Conservation (phyloP, 2,329 filamentous ascomycete species). For the Paecilomyces sp. region DNA sequence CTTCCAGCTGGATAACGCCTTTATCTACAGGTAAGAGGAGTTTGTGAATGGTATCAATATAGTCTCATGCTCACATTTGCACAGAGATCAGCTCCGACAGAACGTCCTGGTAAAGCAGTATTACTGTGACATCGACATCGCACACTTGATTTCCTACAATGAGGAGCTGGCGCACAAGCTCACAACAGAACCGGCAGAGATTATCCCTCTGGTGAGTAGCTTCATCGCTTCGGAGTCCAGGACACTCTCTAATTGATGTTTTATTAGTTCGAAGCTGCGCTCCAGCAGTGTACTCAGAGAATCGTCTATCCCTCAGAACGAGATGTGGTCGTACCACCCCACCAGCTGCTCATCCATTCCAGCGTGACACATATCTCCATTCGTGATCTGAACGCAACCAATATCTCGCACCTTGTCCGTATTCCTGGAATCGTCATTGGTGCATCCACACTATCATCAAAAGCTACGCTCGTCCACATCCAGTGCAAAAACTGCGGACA, state of each 20-base stretch:
- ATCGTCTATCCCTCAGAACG: constrained; percentile 78
- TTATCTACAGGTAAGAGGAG: constrained; percentile 72
- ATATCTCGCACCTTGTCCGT: constrained; percentile 88
- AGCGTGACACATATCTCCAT: constrained; percentile 87
- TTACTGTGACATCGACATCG: constrained; percentile 93
- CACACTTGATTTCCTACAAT: constrained; percentile 91
- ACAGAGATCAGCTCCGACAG: constrained; percentile 86
- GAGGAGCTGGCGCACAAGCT: constrained; percentile 89
- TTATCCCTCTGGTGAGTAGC: constrained; percentile 72
- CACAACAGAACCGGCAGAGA: constrained; percentile 81
- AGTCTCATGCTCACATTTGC: constrained; percentile 1
- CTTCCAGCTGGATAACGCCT: constrained; percentile 88
- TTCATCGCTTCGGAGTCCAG: neutral
- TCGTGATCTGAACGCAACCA: constrained; percentile 84
- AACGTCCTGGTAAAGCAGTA: constrained; percentile 92
- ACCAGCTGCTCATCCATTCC: constrained; percentile 92
- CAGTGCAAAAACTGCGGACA: constrained; percentile 83
- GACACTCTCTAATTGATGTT: constrained; percentile 3
- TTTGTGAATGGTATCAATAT: neutral
- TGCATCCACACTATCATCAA: constrained; percentile 92
- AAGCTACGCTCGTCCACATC: constrained; percentile 79
- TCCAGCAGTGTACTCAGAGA: constrained; percentile 84
- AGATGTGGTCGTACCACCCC: constrained; percentile 68
- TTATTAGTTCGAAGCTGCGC: constrained; percentile 74
- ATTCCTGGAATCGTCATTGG: constrained; percentile 98